Conservation (phyloP, 805 yeast species). For the Lipomyces mesembrius region DNA sequence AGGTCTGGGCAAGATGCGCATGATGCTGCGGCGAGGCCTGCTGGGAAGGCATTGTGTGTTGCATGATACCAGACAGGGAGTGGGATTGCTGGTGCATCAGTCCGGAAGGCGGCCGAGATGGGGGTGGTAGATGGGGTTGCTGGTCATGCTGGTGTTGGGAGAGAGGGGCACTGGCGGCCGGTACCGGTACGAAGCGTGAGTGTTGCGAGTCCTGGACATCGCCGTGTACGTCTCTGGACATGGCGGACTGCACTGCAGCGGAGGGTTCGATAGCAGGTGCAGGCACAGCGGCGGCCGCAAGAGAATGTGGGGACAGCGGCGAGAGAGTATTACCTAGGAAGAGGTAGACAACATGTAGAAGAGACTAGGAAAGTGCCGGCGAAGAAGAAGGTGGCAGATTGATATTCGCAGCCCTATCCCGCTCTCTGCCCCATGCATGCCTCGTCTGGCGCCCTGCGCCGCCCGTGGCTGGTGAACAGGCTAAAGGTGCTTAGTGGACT, state of each 20-base stretch:
- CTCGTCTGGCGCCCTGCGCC: background rate
- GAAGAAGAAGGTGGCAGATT: background rate
- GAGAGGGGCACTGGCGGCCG: background rate
- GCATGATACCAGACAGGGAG: background rate
- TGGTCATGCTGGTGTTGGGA: background rate
- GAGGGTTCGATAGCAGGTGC: background rate
- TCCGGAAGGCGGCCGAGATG: background rate
- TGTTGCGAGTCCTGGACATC: background rate
- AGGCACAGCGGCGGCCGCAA: background rate
- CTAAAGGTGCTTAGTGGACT: background rate
- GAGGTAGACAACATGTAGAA: background rate
- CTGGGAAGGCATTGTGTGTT: background rate
- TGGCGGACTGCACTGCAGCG: constrained; percentile 3
- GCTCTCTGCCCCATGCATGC: background rate
- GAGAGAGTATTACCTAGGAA: background rate
- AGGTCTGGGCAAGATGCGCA: background rate
- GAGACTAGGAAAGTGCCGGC: background rate
- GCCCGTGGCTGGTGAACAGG: background rate
- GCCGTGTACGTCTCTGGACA: constrained; percentile 5
- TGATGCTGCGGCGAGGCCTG: background rate
- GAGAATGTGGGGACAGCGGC: background rate
- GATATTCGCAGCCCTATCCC: constrained; percentile 1
- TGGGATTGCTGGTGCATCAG: background rate
- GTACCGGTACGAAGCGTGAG: background rate
- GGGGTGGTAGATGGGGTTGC: background rate